phyloP scores from a whole-genome alignment of 805 yeast species.

The Middelhovenomyces tepae region DNA sequence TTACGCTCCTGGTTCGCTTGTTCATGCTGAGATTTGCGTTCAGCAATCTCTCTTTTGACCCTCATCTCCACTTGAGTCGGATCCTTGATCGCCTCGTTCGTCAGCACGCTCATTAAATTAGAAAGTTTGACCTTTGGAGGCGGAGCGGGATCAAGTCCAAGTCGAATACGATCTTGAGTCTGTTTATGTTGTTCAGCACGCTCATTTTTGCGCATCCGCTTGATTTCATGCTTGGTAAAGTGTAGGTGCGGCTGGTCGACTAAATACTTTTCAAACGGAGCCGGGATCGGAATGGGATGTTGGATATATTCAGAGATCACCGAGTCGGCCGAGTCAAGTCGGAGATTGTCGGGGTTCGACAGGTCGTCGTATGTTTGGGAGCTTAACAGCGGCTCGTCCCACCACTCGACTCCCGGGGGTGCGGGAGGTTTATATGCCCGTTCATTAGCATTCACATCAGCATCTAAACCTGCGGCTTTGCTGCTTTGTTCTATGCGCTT shows the following conservation, averaged over 20 bases:
- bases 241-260: constrained; percentile 40
- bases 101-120: constrained; percentile 77
- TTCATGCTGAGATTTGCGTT: constrained; percentile 51
- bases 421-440: constrained; percentile 36
- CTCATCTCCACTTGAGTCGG: constrained; percentile 78
- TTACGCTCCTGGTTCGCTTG: constrained; percentile 53
- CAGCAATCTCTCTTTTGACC: constrained; percentile 61
- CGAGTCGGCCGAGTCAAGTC: constrained; percentile 15
- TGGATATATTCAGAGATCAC: constrained; percentile 43
- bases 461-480: constrained; percentile 36
- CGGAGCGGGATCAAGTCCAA: constrained; percentile 83
- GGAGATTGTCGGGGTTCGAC: too few species aligned
- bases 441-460: constrained; percentile 51
- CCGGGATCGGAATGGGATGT: constrained; percentile 64
- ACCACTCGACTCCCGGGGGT: constrained; percentile 79
- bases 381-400: constrained; percentile 60
- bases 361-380: constrained; percentile 20
- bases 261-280: constrained; percentile 47
- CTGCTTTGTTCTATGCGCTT: constrained; percentile 24
- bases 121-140: constrained; percentile 79
- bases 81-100: constrained; percentile 77
- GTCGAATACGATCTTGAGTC: constrained; percentile 62
- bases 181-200: constrained; percentile 58
- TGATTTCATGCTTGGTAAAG: constrained; percentile 69
- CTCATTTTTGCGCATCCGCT: constrained; percentile 60